Evolutionary conservation across 306 rosid genomes (phyloP).

Genomic region (Prunus mongolica): DNA sequence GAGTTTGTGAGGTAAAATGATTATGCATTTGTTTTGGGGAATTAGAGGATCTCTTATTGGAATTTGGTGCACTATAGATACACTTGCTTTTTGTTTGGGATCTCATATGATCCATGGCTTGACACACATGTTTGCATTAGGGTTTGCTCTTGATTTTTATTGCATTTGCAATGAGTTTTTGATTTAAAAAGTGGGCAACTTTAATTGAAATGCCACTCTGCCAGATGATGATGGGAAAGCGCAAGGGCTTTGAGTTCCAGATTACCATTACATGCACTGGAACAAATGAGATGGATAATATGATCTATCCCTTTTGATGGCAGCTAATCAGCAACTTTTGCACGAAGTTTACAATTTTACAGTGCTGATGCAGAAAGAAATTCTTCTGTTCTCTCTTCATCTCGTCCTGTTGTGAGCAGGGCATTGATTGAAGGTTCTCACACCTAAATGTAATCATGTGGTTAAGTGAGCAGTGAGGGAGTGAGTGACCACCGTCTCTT

Average conservation of each 20-base stretch:
- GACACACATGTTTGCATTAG: neutral
- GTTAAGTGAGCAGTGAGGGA: neutral
- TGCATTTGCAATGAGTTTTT: neutral
- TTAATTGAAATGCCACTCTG: constrained; percentile 9
- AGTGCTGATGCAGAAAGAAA: neutral
- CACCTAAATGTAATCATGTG: neutral
- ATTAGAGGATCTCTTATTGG: neutral
- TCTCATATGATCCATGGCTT: neutral
- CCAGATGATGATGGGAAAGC: constrained; percentile 53
- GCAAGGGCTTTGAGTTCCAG: constrained; percentile 59
- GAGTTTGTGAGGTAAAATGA: neutral
- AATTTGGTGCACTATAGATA: neutral
- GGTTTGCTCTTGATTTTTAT: neutral
- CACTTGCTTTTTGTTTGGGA: neutral
- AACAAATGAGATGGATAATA: constrained; percentile 32
- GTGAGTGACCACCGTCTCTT: neutral
- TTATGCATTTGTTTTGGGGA: neutral
- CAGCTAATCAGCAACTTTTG: neutral
- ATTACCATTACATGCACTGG: constrained; percentile 20
- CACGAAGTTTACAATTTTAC: neutral
- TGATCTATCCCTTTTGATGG: constrained; percentile 52
- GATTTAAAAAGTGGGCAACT: neutral
- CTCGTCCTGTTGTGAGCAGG: neutral
- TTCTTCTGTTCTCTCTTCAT: neutral
- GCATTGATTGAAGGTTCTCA: neutral